These are phyloP conservation scores for Globisporangium canariense DNA, from an alignment of 352 stramenopile species.

Conservation along the genomic window DNA sequence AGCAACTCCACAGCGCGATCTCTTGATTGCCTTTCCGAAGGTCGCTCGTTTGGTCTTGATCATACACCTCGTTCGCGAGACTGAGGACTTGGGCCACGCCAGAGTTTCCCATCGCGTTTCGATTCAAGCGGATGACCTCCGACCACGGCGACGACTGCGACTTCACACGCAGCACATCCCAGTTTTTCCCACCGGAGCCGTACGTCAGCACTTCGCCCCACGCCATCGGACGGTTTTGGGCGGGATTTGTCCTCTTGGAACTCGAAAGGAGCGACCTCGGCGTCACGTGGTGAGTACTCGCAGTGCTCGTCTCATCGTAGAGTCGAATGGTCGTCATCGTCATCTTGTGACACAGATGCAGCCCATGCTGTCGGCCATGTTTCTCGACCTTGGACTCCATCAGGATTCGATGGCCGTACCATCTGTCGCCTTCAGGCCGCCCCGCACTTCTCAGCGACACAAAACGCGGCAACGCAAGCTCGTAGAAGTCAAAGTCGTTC, in stretches of 20 bases:
- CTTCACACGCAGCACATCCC: slow-evolving; percentile 81
- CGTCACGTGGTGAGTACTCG: slow-evolving; percentile 79
- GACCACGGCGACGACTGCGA: slow-evolving; percentile 78
- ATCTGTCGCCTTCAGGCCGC: slow-evolving; percentile 77
- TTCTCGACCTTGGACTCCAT: slow-evolving; percentile 62
- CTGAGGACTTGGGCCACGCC: slow-evolving; percentile 85
- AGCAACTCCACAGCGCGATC: slow-evolving; percentile 83
- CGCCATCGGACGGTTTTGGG: slow-evolving; percentile 72
- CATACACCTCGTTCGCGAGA: slow-evolving; percentile 61
- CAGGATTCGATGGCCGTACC: slow-evolving; percentile 71
- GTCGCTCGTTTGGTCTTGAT: slow-evolving; percentile 59
- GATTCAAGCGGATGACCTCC: slow-evolving; percentile 80
- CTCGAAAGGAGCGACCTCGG: slow-evolving; percentile 70
- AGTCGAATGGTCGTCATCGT: slow-evolving; percentile 86
- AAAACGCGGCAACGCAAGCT: slow-evolving; percentile 78
- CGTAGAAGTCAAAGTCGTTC: slow-evolving; percentile 84
- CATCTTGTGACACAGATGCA: slow-evolving; percentile 86
- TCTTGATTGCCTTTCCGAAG: slow-evolving; percentile 70
- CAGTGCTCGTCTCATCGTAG: slow-evolving; percentile 85
- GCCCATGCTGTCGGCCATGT: slow-evolving; percentile 54
- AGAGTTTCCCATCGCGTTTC: slow-evolving; percentile 87
- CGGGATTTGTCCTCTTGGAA: slow-evolving; percentile 71
- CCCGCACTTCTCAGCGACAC: slow-evolving; percentile 82
- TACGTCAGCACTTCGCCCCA: slow-evolving; percentile 81
- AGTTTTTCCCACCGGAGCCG: slow-evolving; percentile 69